phyloP scores from a whole-genome alignment of 2,329 filamentous ascomycete genomes.

The Colletotrichum melonis region DNA sequence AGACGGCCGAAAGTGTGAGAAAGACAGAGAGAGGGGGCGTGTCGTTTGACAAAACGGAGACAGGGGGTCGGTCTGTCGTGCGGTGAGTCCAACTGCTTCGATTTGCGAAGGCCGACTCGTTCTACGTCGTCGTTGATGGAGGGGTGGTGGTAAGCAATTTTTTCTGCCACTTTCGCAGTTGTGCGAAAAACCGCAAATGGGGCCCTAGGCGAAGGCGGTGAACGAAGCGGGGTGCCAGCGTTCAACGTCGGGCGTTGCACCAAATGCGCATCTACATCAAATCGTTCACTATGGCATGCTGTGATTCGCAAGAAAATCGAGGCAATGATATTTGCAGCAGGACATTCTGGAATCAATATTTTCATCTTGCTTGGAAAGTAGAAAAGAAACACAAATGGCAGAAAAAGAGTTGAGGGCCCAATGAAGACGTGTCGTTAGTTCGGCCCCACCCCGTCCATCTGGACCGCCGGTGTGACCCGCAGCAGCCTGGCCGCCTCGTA shows the following conservation, averaged over 20 bases:
- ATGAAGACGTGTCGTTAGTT: not conserved
- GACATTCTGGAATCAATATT: not conserved
- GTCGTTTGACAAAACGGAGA: slow-evolving; percentile 33
- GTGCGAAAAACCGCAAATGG: slow-evolving; percentile 30
- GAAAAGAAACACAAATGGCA: not conserved
- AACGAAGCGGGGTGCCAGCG: not conserved
- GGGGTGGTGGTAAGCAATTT: slow-evolving; percentile 35
- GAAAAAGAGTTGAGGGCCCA: not conserved
- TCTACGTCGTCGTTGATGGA: slow-evolving; percentile 26
- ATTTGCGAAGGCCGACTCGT: slow-evolving; percentile 28
- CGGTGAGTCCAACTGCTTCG: slow-evolving; percentile 28
- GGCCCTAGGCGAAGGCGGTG: slow-evolving; percentile 55
- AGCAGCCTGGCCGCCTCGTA: not conserved
- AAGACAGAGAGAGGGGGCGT: slow-evolving; percentile 23
- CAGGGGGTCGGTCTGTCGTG: slow-evolving; percentile 35
- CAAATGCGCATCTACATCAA: not conserved
- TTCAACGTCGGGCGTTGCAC: not conserved
- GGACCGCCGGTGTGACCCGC: not conserved
- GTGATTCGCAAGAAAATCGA: too few species aligned
- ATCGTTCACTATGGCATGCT: not conserved
- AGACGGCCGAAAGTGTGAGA: slow-evolving; percentile 31
- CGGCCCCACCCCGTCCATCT: slow-evolving; percentile 12
- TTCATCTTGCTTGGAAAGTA: not conserved
- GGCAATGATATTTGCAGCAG: too few species aligned
- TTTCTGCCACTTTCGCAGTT: slow-evolving; percentile 30